Conservation (phyloP, 768 basidiomycete genomes). For the Ramaria sp. region DNA sequence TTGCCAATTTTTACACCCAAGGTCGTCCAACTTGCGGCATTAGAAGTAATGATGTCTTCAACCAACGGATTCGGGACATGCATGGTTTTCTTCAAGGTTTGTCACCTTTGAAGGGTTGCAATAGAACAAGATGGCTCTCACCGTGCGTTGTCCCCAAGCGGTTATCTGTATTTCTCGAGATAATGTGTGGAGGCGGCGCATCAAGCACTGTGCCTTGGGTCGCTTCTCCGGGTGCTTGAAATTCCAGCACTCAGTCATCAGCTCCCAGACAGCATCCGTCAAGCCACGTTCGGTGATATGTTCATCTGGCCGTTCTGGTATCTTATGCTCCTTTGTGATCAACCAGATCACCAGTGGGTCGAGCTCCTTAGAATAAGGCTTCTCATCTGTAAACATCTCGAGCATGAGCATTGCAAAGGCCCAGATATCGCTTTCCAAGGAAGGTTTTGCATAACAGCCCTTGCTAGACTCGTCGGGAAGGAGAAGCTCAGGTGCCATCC, state of each 20-base stretch:
- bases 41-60: neutral
- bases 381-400: constrained; percentile 4
- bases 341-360: neutral
- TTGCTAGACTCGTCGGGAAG: neutral
- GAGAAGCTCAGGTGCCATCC: constrained; percentile 9
- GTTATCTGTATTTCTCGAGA: neutral
- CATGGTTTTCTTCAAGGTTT: neutral
- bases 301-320: neutral
- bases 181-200: neutral
- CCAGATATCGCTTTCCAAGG: constrained; percentile 4
- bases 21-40: neutral
- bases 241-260: neutral
- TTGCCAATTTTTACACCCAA: neutral
- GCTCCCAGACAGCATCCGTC: neutral
- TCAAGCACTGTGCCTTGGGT: neutral
- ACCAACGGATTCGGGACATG: neutral
- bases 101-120: neutral
- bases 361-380: neutral
- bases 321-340: neutral
- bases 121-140: neutral
- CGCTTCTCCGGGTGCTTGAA: neutral
- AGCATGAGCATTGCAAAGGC: constrained; percentile 6
- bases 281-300: neutral
- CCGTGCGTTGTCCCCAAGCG: neutral
- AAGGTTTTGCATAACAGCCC: neutral